phyloP scores from a whole-genome alignment of 2,329 filamentous ascomycete genomes.

The Incumbomyces lentus region DNA sequence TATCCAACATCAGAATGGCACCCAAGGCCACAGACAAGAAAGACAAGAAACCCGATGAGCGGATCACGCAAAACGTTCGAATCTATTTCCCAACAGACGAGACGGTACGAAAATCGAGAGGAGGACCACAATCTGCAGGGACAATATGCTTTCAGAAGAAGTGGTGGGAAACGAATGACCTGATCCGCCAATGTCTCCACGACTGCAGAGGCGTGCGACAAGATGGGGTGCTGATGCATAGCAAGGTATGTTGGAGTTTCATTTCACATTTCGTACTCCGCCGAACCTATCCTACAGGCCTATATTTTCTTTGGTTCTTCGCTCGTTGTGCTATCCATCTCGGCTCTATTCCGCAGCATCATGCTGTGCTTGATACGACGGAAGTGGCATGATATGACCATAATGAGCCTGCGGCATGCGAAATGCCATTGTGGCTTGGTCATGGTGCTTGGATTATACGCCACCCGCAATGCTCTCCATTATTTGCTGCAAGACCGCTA shows the following conservation, averaged over 20 bases:
- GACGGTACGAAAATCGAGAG: slow-evolving; percentile 57
- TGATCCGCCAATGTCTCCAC: slow-evolving; percentile 61
- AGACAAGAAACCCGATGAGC: slow-evolving; percentile 12
- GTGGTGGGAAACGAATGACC: slow-evolving; percentile 59
- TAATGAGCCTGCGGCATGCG: too few species aligned
- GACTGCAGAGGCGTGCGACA: slow-evolving; percentile 62
- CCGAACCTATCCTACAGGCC: background rate
- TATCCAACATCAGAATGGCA: slow-evolving; percentile 11
- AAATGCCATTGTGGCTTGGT: too few species aligned
- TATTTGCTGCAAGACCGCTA: too few species aligned
- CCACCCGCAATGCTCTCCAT: too few species aligned
- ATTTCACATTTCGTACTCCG: too few species aligned
- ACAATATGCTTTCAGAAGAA: slow-evolving; percentile 69
- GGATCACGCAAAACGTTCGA: slow-evolving; percentile 46
- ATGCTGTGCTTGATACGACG: too few species aligned
- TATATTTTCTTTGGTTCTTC: background rate
- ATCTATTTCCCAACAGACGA: slow-evolving; percentile 71
- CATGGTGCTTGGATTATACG: too few species aligned
- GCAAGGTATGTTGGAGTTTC: slow-evolving; percentile 65
- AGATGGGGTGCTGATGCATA: slow-evolving; percentile 71
- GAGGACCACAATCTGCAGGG: slow-evolving; percentile 56
- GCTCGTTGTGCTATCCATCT: too few species aligned
- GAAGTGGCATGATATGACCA: too few species aligned
- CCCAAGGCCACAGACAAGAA: slow-evolving; percentile 9
- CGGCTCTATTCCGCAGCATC: too few species aligned